Evolutionary conservation across 495 filamentous ascomycete genomes (phyloP).

Genomic region (Xylaria intraflava): DNA sequence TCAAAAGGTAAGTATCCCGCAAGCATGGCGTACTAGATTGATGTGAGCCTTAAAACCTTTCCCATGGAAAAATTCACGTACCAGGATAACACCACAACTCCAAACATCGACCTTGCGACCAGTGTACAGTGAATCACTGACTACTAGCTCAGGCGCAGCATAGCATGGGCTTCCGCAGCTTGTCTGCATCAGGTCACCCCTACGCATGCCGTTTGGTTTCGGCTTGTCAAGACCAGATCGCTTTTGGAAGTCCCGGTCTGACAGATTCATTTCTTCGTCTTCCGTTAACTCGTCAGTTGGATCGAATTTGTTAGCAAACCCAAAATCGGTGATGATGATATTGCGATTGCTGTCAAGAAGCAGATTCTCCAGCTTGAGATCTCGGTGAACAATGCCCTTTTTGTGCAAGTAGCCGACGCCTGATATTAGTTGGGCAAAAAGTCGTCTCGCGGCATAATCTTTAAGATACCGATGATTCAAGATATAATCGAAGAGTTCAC

Average conservation of each 20-base stretch:
- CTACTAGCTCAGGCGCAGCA: conserved; percentile 92
- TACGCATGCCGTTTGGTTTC: conserved; percentile 49
- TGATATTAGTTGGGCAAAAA: conserved; percentile 95
- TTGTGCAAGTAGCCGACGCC: conserved; percentile 98
- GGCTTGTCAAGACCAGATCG: conserved; percentile 63
- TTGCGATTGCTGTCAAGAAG: conserved; percentile 93
- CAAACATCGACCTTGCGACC: conserved; percentile 97
- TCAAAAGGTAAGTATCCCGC: conserved; percentile 99
- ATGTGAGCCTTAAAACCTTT: background rate
- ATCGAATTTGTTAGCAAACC: conserved; percentile 97
- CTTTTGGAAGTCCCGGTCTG: conserved; percentile 79
- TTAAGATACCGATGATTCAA: conserved; percentile 93
- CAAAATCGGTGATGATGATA: conserved; percentile 99
- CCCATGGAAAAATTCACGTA: conserved; percentile 41
- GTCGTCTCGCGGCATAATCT: conserved; percentile 77
- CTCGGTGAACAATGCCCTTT: conserved; percentile 97
- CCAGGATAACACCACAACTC: conserved; percentile 98
- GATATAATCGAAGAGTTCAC: conserved; percentile 98
- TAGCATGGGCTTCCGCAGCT: conserved; percentile 88
- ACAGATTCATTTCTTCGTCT: conserved; percentile 81
- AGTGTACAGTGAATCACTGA: conserved; percentile 95
- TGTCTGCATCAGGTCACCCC: conserved; percentile 75
- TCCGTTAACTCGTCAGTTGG: conserved; percentile 79
- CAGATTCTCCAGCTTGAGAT: conserved; percentile 95
- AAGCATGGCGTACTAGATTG: conserved; percentile 87